Base-by-base conservation (phyloP, 2,329 filamentous ascomycete genomes). In the Didymella lethalis region DNA sequence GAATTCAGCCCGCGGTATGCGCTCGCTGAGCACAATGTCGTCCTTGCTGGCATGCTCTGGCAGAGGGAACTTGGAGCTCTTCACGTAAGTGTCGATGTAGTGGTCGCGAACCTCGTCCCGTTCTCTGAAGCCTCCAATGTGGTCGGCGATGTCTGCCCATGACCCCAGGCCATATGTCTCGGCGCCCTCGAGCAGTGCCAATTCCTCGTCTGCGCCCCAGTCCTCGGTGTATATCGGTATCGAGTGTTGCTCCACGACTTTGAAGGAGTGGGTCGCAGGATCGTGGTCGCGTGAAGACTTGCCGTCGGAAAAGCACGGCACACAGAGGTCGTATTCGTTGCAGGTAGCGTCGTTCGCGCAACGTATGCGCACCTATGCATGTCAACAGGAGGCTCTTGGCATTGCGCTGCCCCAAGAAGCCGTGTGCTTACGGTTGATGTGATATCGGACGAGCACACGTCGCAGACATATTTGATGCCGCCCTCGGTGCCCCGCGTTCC, bases 91-190 rank as follows among this genome's bases (percentile, higher is more conserved):
- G 61, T 89, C 83, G 65, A 95, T 86, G 77, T 99, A 99, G 77
- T 99, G 95, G 65, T 97, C 91, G 63, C 92, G 88, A 32, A 98
- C 95, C 78, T 99, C 95, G 68, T 98, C 94, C 75, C 97, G 98
- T 65, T 90, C 89, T 57, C 95, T 88, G 73, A 93, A 98, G 11
- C 95, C 95, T 50, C 95, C 95, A 69, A 99, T 98, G 76, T 99
- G 95, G 77, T 99, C 94, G 36, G 95, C 93, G 63, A 99, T 96
- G 72, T 99, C 95, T 38, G 93, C 92, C 94, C 95, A 99, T 23
- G 94, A 98, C 3, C 95, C 95, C 48, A 99, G 82, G 0, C 95
- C 95, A 74, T 99, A 99, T 57, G 92, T 96, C 78, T 99, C 95
- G 11, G 92, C 93, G 23, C 95, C 95, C 79, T 99, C 95, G 0